phyloP scores from a whole-genome alignment of 441 rosid species.

The Gossypium davidsonii region DNA sequence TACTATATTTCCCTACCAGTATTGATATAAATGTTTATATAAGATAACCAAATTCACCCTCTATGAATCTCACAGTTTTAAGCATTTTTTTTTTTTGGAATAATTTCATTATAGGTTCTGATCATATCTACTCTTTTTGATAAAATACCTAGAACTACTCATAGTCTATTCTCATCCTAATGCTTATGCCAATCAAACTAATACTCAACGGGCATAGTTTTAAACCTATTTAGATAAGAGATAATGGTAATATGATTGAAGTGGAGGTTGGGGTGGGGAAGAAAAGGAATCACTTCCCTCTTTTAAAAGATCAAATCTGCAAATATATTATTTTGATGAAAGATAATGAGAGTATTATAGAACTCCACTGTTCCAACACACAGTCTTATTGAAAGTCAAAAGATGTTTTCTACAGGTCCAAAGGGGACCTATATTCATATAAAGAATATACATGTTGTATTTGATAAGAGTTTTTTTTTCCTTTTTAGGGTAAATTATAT shows the following conservation, averaged over 20 bases:
- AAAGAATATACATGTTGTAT: neutral
- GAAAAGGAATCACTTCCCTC: neutral
- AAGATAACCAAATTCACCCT: neutral
- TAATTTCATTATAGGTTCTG: accelerated
- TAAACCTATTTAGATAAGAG: neutral
- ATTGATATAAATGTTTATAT: neutral
- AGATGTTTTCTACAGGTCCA: neutral
- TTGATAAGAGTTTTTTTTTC: neutral
- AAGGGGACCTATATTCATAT: neutral
- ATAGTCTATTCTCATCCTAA: too few species aligned
- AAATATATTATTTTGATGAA: neutral
- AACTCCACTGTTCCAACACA: neutral
- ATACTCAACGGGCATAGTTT: too few species aligned
- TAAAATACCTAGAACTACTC: accelerated
- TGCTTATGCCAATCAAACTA: too few species aligned
- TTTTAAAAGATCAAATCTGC: neutral
- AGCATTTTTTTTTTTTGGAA: neutral
- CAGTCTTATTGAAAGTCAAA: slow-evolving; percentile 2
- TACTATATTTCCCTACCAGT: too few species aligned
- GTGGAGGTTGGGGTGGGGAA: neutral
- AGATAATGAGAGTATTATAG: neutral
- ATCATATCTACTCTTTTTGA: accelerated
- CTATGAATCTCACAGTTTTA: neutral
- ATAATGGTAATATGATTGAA: neutral
- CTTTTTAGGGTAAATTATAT: neutral